Conservation (phyloP, 345 rosid species). For the Rhodomyrtus tomentosa region DNA sequence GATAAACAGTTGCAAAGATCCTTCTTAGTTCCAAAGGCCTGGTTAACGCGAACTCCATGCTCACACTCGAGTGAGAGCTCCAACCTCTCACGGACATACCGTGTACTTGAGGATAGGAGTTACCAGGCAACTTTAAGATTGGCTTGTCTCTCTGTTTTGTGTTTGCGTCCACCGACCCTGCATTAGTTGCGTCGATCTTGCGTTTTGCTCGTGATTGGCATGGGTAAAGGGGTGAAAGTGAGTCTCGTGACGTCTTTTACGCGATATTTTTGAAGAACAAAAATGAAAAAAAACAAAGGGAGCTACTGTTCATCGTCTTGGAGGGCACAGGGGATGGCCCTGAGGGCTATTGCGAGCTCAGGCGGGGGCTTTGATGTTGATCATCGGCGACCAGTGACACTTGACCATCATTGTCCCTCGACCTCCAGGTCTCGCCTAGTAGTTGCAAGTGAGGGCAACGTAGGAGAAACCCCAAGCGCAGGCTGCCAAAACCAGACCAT, state of each 20-base stretch:
- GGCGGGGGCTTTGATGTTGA: neutral
- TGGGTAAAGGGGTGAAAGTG: neutral
- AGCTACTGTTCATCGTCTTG: neutral
- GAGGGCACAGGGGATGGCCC: neutral
- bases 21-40: neutral
- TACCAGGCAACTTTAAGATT: neutral
- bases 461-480: neutral
- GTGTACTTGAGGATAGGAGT: neutral
- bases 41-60: neutral
- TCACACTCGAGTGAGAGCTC: neutral
- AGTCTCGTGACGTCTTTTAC: neutral
- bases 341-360: neutral
- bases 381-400: too few species aligned
- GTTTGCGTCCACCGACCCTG: neutral
- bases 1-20: neutral
- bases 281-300: neutral
- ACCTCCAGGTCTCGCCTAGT: neutral
- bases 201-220: neutral
- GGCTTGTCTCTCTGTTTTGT: neutral
- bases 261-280: neutral
- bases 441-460: fast-evolving
- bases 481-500: too few species aligned
- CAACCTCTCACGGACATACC: too few species aligned
- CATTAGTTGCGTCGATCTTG: neutral
- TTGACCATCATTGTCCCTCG: neutral